Evolutionary conservation across 78 protist species (phyloP).

Genomic region (Mantamonas sphyraenae): DNA sequence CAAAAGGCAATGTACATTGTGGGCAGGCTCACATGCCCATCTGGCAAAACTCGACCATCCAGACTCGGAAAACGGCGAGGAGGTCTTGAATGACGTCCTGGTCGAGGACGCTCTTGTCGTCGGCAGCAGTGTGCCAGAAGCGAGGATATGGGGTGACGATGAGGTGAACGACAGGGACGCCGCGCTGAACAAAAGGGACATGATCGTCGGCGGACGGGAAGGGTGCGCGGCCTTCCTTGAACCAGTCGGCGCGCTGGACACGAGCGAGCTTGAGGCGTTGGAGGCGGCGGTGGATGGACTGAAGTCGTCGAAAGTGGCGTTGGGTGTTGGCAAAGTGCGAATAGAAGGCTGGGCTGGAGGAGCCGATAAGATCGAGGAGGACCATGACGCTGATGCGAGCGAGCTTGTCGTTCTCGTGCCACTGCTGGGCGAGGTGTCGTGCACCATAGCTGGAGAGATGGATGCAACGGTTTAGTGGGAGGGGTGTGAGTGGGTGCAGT

Average conservation of each 20-base stretch:
- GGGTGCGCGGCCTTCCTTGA: not conserved
- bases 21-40: too few species aligned
- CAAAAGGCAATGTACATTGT: too few species aligned
- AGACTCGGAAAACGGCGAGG: not conserved
- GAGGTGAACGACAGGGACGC: slow-evolving; percentile 42
- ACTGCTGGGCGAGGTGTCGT: slow-evolving; percentile 27
- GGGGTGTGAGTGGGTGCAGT: too few species aligned
- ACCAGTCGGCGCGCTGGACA: too few species aligned
- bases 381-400: not conserved
- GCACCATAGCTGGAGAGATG: too few species aligned
- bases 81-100: not conserved
- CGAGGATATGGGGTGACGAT: slow-evolving; percentile 32
- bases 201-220: slow-evolving; percentile 42
- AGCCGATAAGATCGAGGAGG: slow-evolving; percentile 28
- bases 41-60: too few species aligned
- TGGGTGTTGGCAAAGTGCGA: too few species aligned
- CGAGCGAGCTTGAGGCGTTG: too few species aligned
- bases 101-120: not conserved
- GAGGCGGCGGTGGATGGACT: too few species aligned
- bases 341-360: not conserved
- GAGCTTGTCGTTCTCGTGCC: not conserved
- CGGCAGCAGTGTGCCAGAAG: slow-evolving; percentile 34
- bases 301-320: too few species aligned
- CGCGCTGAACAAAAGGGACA: slow-evolving; percentile 16
- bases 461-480: too few species aligned